Evolutionary conservation across 2,329 filamentous ascomycete species (phyloP).

Genomic region (Aspergillus caelatus): DNA sequence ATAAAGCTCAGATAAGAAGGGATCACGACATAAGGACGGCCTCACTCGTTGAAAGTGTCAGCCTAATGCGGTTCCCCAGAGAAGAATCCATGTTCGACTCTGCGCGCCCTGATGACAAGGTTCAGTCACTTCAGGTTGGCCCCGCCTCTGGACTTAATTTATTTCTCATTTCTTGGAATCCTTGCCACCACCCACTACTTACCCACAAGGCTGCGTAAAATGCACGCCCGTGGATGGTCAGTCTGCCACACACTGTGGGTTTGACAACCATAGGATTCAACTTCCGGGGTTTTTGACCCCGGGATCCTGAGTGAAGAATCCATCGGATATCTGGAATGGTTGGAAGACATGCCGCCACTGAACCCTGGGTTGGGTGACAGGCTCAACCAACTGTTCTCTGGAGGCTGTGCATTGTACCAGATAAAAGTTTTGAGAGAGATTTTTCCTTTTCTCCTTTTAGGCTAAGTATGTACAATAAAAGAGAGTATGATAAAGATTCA

Average conservation of each 20-base stretch:
- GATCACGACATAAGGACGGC: not conserved
- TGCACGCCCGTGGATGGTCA: not conserved
- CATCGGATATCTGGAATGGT: not conserved
- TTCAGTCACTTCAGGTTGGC: not conserved
- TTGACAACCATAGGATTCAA: not conserved
- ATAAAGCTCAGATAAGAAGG: not conserved
- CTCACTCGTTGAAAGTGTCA: not conserved
- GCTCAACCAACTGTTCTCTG: not conserved
- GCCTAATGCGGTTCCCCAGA: not conserved
- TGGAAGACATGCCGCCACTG: slow-evolving; percentile 1
- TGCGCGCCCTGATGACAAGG: not conserved
- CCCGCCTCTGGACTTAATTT: not conserved
- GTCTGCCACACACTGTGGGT: not conserved
- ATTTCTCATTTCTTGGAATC: not conserved
- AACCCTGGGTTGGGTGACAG: slow-evolving; percentile 1
- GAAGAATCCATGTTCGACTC: not conserved
- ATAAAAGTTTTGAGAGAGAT: not conserved
- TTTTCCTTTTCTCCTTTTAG: no score
- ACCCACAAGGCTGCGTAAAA: slow-evolving; percentile 3
- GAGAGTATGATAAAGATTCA: no score
- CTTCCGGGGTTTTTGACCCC: not conserved
- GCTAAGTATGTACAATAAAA: not conserved
- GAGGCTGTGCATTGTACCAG: not conserved
- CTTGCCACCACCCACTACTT: not conserved
- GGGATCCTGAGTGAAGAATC: not conserved